Evolutionary conservation across 2,329 filamentous ascomycete species (phyloP).

Genomic region (Apiospora hydei): DNA sequence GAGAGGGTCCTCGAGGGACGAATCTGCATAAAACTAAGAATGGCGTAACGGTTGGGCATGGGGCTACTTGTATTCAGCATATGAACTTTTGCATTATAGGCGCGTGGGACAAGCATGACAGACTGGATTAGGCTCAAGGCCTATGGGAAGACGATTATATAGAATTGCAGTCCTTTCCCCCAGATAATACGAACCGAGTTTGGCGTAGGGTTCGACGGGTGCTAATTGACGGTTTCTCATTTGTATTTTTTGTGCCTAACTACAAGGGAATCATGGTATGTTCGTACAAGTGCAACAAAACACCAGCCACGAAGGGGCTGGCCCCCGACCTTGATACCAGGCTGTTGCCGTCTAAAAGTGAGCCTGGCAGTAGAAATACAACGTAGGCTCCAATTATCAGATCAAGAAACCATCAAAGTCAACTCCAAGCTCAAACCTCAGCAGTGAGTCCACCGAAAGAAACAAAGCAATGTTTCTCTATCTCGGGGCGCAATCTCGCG

Average conservation of each 20-base stretch:
- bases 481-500: neutral
- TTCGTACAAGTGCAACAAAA: neutral
- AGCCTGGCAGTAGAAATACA: neutral
- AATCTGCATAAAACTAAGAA: neutral
- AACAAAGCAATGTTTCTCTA: neutral
- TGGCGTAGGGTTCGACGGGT: neutral
- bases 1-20: neutral
- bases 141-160: neutral
- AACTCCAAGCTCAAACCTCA: neutral
- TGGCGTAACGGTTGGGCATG: neutral
- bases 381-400: neutral
- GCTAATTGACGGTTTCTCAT: neutral
- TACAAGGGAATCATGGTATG: slow-evolving; percentile 4
- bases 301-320: neutral
- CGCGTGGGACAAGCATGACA: slow-evolving; percentile 7
- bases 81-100: slow-evolving; percentile 1
- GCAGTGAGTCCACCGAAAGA: neutral
- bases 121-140: neutral
- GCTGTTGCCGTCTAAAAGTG: neutral
- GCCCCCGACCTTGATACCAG: neutral
- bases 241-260: neutral
- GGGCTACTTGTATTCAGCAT: neutral
- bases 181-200: neutral
- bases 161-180: neutral
- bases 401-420: neutral